phyloP scores from a whole-genome alignment of 108 stramenopile species.

The Ochromonas danica region DNA sequence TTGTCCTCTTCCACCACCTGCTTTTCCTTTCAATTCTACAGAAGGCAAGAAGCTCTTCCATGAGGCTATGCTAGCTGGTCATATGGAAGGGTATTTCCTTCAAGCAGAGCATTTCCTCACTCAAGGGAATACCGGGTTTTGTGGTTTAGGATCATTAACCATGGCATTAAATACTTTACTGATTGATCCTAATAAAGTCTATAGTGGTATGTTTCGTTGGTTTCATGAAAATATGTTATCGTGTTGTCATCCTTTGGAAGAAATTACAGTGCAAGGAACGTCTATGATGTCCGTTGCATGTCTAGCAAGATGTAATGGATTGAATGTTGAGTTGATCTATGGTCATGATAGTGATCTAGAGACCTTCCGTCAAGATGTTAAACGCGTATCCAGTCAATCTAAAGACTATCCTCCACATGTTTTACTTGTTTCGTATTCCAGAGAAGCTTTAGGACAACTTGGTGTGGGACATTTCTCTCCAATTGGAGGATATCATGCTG shows the following conservation, averaged over 20 bases:
- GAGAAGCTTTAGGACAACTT: constrained; percentile 73
- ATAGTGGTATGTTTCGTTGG: constrained; percentile 89
- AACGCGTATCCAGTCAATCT: too few species aligned
- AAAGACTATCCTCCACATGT: too few species aligned
- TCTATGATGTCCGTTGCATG: background rate
- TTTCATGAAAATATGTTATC: constrained; percentile 73
- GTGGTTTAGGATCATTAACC: constrained; percentile 81
- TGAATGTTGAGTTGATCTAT: background rate
- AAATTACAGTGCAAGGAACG: background rate
- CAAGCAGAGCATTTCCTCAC: constrained; percentile 82
- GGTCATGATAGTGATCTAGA: constrained; percentile 52
- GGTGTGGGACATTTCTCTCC: constrained; percentile 92
- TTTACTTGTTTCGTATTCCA: too few species aligned
- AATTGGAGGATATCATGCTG: constrained; percentile 72
- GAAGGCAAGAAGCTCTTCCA: constrained; percentile 28
- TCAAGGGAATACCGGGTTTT: constrained; percentile 71
- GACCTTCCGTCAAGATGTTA: constrained; percentile 63
- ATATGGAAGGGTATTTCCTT: constrained; percentile 58
- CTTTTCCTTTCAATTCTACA: constrained; percentile 5
- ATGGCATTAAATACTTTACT: constrained; percentile 82
- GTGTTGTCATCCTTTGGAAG: constrained; percentile 2
- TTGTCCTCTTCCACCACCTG: background rate
- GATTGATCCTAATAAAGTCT: constrained; percentile 80
- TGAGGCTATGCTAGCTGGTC: background rate
- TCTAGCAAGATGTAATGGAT: background rate